phyloP scores from a whole-genome alignment of 129 eudicot species.

The Tagetes patula region DNA sequence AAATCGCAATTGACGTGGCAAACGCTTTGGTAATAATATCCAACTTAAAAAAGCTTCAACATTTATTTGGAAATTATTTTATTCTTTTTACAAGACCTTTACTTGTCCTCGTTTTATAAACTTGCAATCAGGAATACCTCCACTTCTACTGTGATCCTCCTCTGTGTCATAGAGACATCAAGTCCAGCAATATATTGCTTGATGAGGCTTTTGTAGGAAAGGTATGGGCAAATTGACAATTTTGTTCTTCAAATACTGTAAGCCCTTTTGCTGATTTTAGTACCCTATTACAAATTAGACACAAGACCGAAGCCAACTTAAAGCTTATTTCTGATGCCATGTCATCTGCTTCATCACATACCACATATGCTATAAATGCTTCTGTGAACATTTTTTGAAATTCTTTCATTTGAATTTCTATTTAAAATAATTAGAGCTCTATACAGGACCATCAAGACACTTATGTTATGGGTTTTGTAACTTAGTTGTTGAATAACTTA shows the following conservation, averaged over 20 bases:
- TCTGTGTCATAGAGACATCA: constrained; percentile 93
- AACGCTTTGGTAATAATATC: constrained; percentile 77
- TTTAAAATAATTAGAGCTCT: not conserved
- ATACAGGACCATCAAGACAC: too few relatives aligned
- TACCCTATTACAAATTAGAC: not conserved
- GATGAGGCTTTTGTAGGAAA: constrained; percentile 79
- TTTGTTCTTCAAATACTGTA: constrained; percentile 16
- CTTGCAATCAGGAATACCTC: constrained; percentile 81
- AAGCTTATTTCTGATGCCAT: not conserved
- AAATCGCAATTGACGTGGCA: constrained; percentile 96
- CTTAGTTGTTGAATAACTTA: too few relatives aligned
- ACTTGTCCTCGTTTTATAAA: constrained; percentile 21
- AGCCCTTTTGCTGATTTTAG: not conserved
- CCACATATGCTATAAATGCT: not conserved
- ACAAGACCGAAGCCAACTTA: not conserved
- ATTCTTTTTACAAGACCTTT: not conserved
- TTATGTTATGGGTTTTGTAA: too few relatives aligned
- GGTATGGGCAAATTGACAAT: constrained; percentile 42
- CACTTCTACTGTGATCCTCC: constrained; percentile 97
- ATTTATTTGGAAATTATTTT: constrained; percentile 10
- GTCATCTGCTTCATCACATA: not conserved
- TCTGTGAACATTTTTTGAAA: not conserved
- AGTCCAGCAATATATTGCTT: constrained; percentile 90
- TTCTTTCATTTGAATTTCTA: not conserved
- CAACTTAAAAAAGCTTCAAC: not conserved